Evolutionary conservation across 2,329 filamentous ascomycete species (phyloP).

Genomic region (Monosporascus sp.): DNA sequence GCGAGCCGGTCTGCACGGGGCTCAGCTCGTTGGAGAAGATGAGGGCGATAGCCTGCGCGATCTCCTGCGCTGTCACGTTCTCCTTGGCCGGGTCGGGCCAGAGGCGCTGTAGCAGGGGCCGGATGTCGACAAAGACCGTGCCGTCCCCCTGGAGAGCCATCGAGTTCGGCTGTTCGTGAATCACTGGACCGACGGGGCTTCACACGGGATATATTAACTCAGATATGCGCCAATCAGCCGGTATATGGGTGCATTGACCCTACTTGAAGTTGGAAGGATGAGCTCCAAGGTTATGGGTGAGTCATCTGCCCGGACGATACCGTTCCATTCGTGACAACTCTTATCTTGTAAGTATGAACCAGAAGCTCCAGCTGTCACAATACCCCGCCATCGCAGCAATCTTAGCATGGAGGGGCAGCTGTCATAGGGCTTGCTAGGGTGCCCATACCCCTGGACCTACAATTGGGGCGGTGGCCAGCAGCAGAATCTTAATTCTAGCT

Average conservation of each 20-base stretch:
- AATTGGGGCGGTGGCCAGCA: conserved; percentile 12
- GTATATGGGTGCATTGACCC: not conserved
- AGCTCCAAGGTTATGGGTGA: not conserved
- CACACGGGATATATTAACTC: no score
- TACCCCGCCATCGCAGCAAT: not conserved
- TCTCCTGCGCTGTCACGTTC: conserved; percentile 67
- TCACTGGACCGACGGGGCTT: no score
- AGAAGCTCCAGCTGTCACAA: not conserved
- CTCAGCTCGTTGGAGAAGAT: conserved; percentile 89
- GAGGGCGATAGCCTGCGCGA: conserved; percentile 81
- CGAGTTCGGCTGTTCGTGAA: conserved; percentile 8
- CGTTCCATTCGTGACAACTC: no score
- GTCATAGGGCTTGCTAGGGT: not conserved
- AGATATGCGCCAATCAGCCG: not conserved
- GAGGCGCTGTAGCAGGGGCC: conserved; percentile 66
- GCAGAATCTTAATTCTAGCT: conserved; percentile 10
- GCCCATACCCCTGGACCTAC: not conserved
- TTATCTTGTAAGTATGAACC: not conserved
- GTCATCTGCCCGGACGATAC: not conserved
- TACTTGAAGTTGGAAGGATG: not conserved
- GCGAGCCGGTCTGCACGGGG: conserved; percentile 79
- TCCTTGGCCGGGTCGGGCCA: conserved; percentile 51
- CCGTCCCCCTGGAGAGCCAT: conserved; percentile 14
- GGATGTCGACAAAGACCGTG: conserved; percentile 49
- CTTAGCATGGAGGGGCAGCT: conserved; percentile 2